These are phyloP conservation scores for Isoetes taiwanensis DNA, from an alignment of 75 land plant species.

Conservation along the genomic window DNA sequence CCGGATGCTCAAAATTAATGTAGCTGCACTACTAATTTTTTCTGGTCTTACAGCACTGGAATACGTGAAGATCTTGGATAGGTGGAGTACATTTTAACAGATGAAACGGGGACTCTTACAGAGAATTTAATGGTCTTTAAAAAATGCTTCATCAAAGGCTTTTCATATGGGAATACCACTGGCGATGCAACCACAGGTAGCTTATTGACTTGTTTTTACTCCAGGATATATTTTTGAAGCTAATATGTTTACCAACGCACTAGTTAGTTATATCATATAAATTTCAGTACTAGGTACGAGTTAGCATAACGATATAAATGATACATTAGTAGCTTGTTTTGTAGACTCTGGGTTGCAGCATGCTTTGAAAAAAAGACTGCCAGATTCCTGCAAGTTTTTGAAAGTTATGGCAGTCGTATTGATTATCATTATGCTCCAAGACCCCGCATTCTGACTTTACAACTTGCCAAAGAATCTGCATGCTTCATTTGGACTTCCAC, in stretches of 20 bases:
- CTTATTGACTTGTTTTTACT: not conserved
- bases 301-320: not conserved
- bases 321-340: not conserved
- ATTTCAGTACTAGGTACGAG: not conserved
- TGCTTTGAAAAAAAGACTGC: slow-evolving; percentile 39
- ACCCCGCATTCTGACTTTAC: no score
- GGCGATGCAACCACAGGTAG: slow-evolving; percentile 82
- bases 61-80: slow-evolving; percentile 98
- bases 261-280: not conserved
- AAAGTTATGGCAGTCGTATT: slow-evolving; percentile 77
- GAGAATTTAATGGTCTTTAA: slow-evolving; percentile 92
- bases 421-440: no score
- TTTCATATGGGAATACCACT: slow-evolving; percentile 63
- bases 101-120: slow-evolving; percentile 96
- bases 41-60: slow-evolving; percentile 65
- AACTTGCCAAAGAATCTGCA: no score
- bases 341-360: slow-evolving; percentile 51
- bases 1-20: not conserved
- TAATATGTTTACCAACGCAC: no score
- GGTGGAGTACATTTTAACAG: slow-evolving; percentile 95
- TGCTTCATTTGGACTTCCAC: no score
- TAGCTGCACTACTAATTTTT: not conserved
- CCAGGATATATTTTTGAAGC: no score
- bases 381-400: slow-evolving; percentile 63
- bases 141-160: slow-evolving; percentile 79